Conservation (phyloP, 2,329 filamentous ascomycete species). For the Hirsutella rhossiliensis region DNA sequence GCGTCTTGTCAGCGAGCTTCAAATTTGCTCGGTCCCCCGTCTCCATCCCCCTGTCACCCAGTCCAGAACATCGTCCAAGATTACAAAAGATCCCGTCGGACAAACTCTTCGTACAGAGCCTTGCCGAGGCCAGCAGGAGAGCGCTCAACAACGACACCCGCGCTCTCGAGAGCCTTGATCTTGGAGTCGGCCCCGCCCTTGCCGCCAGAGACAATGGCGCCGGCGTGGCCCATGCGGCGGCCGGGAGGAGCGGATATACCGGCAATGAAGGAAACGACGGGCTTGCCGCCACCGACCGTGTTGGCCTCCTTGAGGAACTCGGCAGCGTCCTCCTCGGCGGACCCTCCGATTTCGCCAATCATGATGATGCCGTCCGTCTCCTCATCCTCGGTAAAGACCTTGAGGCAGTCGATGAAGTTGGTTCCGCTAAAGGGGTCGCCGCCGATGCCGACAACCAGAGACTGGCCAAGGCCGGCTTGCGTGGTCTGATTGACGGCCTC, state of each 20-base stretch:
- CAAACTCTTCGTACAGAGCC: conserved; percentile 88
- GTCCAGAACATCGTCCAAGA: background rate
- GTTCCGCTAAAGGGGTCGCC: conserved; percentile 98
- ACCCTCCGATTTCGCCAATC: conserved; percentile 98
- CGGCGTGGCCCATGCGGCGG: conserved; percentile 96
- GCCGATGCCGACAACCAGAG: conserved; percentile 93
- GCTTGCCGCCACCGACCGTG: conserved; percentile 73
- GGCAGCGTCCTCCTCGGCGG: conserved; percentile 94
- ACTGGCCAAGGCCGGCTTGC: conserved; percentile 91
- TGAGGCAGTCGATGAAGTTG: conserved; percentile 99
- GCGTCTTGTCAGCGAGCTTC: conserved; percentile 10
- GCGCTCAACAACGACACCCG: conserved; percentile 92
- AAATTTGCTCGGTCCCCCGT: conserved; percentile 2
- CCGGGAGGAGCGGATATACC: conserved; percentile 96
- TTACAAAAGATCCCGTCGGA: conserved; percentile 89
- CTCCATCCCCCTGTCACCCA: background rate
- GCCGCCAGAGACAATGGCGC: conserved; percentile 92
- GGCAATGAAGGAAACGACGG: conserved; percentile 94
- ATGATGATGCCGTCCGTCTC: conserved; percentile 99
- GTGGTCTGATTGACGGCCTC: conserved; percentile 99
- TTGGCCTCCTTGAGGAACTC: conserved; percentile 92
- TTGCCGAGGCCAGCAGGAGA: conserved; percentile 88
- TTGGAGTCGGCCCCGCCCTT: conserved; percentile 98
- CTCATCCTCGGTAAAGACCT: conserved; percentile 89
- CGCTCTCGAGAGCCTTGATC: conserved; percentile 85